Conservation (phyloP, 1,284 basidiomycete genomes). For the Wallemia ichthyophaga region DNA sequence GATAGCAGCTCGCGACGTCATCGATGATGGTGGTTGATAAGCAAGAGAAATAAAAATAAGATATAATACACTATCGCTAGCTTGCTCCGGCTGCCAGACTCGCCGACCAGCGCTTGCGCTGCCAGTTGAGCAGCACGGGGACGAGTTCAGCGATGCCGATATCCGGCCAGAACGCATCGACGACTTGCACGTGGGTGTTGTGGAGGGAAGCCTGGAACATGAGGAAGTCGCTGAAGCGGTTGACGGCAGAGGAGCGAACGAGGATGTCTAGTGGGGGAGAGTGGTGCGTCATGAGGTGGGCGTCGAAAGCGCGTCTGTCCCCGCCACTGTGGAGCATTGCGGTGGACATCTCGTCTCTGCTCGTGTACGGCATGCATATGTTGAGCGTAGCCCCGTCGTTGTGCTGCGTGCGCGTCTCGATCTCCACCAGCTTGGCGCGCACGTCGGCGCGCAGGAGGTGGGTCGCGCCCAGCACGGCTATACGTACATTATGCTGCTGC, state of each 20-base stretch:
- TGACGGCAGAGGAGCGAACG: slow-evolving; percentile 71
- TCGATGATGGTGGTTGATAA: too few species aligned
- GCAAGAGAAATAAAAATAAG: too few species aligned
- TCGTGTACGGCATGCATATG: slow-evolving; percentile 77
- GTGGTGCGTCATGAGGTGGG: slow-evolving; percentile 32
- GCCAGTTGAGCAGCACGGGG: slow-evolving; percentile 57
- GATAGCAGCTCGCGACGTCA: too few species aligned
- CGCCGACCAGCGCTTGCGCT: slow-evolving; percentile 33
- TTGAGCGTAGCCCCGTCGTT: slow-evolving; percentile 59
- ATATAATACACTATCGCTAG: too few species aligned
- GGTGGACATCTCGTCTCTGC: slow-evolving; percentile 63
- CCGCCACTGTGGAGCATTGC: slow-evolving; percentile 48
- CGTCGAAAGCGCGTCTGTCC: slow-evolving; percentile 32
- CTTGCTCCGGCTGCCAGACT: too few species aligned
- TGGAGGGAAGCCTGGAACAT: slow-evolving; percentile 59
- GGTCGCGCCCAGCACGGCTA: slow-evolving; percentile 51
- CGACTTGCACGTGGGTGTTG: slow-evolving; percentile 68
- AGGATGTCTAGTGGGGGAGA: slow-evolving; percentile 68
- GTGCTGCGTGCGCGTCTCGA: slow-evolving; percentile 45
- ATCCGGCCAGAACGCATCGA: slow-evolving; percentile 74
- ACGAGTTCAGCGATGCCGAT: slow-evolving; percentile 66
- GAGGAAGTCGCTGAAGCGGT: slow-evolving; percentile 65
- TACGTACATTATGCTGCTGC: slow-evolving; percentile 46
- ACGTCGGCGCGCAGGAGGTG: slow-evolving; percentile 50
- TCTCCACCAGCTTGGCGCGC: slow-evolving; percentile 33